A percentile compares a stretch with the other conserved stretches of the same genome.
Conservation (phyloP, 805 yeast species). For the Ogataea saltuana region DNA sequence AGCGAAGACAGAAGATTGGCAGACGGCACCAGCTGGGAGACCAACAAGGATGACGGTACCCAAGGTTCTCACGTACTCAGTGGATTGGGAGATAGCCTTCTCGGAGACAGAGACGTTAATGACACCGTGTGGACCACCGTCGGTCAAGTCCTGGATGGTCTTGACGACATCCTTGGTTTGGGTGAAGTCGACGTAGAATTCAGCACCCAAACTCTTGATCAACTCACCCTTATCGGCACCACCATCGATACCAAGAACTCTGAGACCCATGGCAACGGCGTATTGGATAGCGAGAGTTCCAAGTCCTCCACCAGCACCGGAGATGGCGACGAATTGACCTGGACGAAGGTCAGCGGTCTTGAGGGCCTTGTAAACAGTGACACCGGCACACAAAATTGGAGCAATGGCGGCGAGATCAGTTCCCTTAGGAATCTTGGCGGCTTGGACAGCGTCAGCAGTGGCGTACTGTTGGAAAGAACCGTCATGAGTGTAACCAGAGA, state of each 20-base stretch:
- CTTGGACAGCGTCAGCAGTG: constrained; percentile 84
- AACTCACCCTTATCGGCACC: constrained; percentile 64
- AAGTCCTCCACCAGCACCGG: constrained; percentile 84
- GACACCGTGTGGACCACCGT: constrained; percentile 65
- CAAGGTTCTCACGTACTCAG: constrained; percentile 58
- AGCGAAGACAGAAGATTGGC: constrained; percentile 66
- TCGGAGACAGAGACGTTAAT: constrained; percentile 64
- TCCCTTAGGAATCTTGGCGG: constrained; percentile 72
- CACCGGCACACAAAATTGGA: constrained; percentile 87
- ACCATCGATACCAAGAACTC: constrained; percentile 72
- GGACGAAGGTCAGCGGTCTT: constrained; percentile 72
- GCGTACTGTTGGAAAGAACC: constrained; percentile 92
- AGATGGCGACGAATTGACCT: constrained; percentile 73
- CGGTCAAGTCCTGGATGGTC: constrained; percentile 42
- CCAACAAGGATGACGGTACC: constrained; percentile 68
- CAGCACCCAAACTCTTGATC: constrained; percentile 61
- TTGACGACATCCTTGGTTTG: constrained; percentile 43
- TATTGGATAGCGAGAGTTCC: constrained; percentile 76
- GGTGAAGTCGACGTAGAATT: constrained; percentile 57
- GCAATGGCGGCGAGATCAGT: constrained; percentile 74
- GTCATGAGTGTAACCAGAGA: constrained; percentile 86
- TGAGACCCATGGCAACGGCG: constrained; percentile 73
- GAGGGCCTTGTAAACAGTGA: constrained; percentile 87
- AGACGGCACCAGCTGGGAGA: constrained; percentile 77
- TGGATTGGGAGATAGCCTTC: constrained; percentile 50